Percentiles rank a stretch among this genome's conserved stretches.
Evolutionary conservation across 2,329 filamentous ascomycete genomes (phyloP).

Genomic region (Stenocarpella maydis): DNA sequence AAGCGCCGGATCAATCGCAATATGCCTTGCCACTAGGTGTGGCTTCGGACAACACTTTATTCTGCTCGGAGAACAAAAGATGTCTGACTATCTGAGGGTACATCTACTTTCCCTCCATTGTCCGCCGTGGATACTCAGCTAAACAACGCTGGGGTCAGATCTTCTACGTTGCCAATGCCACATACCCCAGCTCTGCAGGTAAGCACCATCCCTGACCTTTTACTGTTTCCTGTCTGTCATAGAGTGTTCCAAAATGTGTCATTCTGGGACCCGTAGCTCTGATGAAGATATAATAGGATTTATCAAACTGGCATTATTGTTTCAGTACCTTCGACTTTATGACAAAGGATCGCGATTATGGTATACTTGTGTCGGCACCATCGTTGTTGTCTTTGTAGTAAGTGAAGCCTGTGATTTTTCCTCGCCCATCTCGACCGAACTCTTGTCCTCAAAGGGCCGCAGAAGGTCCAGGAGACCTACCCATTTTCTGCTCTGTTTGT

Average conservation of each 20-base stretch:
- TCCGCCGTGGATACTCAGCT: neutral
- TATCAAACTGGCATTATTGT: conserved; percentile 39
- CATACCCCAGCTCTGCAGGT: conserved; percentile 36
- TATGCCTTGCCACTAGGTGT: conserved; percentile 12
- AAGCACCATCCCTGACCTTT: too few species aligned
- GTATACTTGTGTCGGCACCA: conserved; percentile 37
- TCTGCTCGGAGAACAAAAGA: neutral
- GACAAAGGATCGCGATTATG: conserved; percentile 34
- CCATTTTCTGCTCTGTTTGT: neutral
- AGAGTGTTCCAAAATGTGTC: too few species aligned
- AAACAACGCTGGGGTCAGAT: neutral
- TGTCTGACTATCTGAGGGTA: conserved; percentile 35
- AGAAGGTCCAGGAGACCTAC: too few species aligned
- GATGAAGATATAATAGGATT: neutral
- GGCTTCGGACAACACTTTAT: conserved; percentile 32
- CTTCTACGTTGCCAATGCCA: conserved; percentile 38
- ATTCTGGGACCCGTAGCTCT: too few species aligned
- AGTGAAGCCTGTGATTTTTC: neutral
- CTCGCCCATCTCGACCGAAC: neutral
- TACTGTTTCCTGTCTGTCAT: too few species aligned
- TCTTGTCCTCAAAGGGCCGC: neutral
- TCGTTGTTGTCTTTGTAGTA: conserved; percentile 39
- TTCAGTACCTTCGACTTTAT: conserved; percentile 39
- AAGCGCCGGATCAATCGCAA: conserved; percentile 19
- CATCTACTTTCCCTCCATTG: neutral